Evolutionary conservation across 768 basidiomycete species (phyloP).

Genomic region (Sistotremastrum suecicum): DNA sequence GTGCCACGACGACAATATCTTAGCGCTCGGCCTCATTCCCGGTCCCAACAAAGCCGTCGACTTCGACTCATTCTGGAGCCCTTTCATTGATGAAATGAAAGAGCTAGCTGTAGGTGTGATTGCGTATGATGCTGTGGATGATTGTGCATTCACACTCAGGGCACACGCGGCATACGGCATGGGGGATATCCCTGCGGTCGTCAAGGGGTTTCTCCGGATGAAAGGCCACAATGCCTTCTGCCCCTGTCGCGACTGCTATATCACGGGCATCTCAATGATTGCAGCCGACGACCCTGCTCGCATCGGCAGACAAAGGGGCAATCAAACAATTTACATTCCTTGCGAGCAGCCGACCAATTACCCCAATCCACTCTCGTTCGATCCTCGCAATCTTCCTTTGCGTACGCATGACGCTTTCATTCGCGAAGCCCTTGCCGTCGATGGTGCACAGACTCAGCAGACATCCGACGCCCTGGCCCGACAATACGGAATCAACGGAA

Average conservation of each 20-base stretch:
- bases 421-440: constrained; percentile 11
- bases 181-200: constrained; percentile 21
- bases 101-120: constrained; percentile 22
- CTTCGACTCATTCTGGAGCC: constrained; percentile 23
- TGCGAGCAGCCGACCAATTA: neutral
- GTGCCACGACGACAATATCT: constrained; percentile 20
- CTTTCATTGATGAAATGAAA: constrained; percentile 22
- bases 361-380: constrained; percentile 13
- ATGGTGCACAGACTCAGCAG: constrained; percentile 10
- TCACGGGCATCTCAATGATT: constrained; percentile 15
- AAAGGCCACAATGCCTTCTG: constrained; percentile 27
- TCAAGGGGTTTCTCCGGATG: constrained; percentile 20
- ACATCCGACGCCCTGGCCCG: constrained; percentile 13
- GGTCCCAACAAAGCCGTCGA: constrained; percentile 29
- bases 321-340: neutral
- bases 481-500: constrained; percentile 20
- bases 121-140: constrained; percentile 17
- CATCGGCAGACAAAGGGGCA: constrained; percentile 10
- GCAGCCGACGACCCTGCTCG: constrained; percentile 2
- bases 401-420: constrained; percentile 18
- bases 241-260: constrained; percentile 26
- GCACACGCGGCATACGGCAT: constrained; percentile 17
- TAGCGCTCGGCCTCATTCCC: constrained; percentile 30
- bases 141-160: constrained; percentile 14
- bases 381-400: constrained; percentile 21